phyloP scores from a whole-genome alignment of 1,139 yeast genomes.

The Blastobotrys elegans region DNA sequence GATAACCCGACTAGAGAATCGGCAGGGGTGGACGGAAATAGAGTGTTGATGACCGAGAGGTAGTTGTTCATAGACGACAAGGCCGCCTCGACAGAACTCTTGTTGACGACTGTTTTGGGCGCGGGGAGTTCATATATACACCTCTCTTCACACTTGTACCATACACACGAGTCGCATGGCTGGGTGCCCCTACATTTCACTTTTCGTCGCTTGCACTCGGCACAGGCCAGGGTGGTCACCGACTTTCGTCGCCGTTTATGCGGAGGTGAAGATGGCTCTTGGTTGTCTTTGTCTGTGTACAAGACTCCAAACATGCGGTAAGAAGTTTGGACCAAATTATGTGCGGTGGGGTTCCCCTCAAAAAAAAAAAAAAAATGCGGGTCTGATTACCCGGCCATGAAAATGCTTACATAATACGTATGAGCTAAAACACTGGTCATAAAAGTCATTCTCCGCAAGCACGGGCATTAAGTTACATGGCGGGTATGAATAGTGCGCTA shows the following conservation, averaged over 20 bases:
- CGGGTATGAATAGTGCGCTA: too few relatives aligned
- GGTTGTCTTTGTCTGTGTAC: not conserved
- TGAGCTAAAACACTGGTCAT: too few relatives aligned
- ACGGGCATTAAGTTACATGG: too few relatives aligned
- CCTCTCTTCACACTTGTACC: not conserved
- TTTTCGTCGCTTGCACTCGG: slow-evolving; percentile 1
- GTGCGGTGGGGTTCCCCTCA: too few relatives aligned
- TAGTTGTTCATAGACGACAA: not conserved
- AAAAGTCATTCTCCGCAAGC: too few relatives aligned
- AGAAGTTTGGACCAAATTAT: too few relatives aligned
- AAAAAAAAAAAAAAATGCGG: too few relatives aligned
- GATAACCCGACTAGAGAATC: not conserved
- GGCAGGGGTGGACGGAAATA: not conserved
- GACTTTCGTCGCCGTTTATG: not conserved
- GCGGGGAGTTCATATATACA: not conserved
- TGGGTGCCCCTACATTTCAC: not conserved
- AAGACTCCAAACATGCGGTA: slow-evolving; percentile 1
- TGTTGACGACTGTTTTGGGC: not conserved
- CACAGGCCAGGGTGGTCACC: not conserved
- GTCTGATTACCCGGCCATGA: too few relatives aligned
- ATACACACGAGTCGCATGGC: not conserved
- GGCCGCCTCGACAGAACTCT: not conserved
- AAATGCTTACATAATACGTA: too few relatives aligned
- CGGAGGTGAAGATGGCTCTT: not conserved
- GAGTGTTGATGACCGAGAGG: not conserved